phyloP scores from a whole-genome alignment of 257 asterid genomes.

The Przewalskia tangutica region DNA sequence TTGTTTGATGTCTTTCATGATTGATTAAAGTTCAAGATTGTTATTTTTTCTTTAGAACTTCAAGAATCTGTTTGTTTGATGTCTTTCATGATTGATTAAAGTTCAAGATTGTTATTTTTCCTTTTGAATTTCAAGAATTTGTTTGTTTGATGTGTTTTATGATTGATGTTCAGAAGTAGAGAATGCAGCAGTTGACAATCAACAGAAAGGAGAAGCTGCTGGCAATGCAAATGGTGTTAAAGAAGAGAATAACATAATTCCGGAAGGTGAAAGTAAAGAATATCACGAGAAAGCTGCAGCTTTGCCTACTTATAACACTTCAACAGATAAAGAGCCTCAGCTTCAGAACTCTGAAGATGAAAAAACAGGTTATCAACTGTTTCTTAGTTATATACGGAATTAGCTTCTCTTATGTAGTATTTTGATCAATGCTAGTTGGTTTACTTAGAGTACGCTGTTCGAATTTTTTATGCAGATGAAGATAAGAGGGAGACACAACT shows the following conservation, averaged over 20 bases:
- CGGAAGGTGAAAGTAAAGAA: conserved; percentile 19
- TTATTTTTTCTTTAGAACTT: neutral
- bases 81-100: neutral
- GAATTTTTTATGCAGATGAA: neutral
- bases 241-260: conserved; percentile 21
- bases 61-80: neutral
- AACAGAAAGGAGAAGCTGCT: conserved; percentile 11
- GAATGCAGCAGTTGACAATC: conserved; percentile 6
- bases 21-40: neutral
- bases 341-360: conserved; percentile 2
- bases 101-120: neutral
- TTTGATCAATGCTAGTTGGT: neutral
- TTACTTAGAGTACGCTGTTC: neutral
- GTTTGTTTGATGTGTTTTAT: neutral
- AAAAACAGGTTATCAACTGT: conserved; percentile 26
- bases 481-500: conserved; percentile 4
- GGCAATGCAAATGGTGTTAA: conserved; percentile 4
- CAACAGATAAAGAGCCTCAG: conserved; percentile 2
- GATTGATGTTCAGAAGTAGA: neutral
- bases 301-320: conserved; percentile 7
- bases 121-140: neutral
- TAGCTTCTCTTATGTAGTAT: neutral
- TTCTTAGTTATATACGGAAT: neutral
- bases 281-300: conserved; percentile 16
- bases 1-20: neutral